Evolutionary conservation across 805 yeast species (phyloP).

Genomic region (Yamadazyma kitorensis): DNA sequence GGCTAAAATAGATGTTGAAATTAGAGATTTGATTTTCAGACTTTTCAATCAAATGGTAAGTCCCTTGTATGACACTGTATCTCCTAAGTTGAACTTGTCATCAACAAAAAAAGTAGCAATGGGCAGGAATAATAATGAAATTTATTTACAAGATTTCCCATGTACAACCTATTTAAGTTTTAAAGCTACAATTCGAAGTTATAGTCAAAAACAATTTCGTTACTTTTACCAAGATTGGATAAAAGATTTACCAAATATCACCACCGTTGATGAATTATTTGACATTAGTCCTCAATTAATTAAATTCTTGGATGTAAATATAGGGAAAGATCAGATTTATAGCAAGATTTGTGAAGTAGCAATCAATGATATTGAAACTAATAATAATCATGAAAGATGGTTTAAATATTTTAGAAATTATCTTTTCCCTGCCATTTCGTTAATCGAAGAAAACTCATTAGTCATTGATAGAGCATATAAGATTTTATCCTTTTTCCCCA

Average conservation of each 20-base stretch:
- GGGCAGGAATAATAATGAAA: constrained; percentile 21
- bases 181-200: constrained; percentile 25
- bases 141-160: constrained; percentile 25
- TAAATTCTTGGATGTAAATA: constrained; percentile 51
- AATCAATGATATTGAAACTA: constrained; percentile 27
- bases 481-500: constrained; percentile 51
- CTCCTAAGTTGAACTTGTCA: constrained; percentile 20
- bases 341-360: constrained; percentile 64
- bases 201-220: constrained; percentile 21
- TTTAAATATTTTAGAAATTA: constrained; percentile 60
- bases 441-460: constrained; percentile 55
- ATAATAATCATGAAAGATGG: constrained; percentile 35
- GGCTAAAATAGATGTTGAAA: constrained; percentile 49
- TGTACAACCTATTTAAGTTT: constrained; percentile 22
- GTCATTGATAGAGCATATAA: constrained; percentile 58
- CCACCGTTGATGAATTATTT: constrained; percentile 43
- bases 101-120: constrained; percentile 20
- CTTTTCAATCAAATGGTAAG: constrained; percentile 47
- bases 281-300: constrained; percentile 48
- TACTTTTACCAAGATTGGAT: constrained; percentile 55
- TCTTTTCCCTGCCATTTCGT: constrained; percentile 60
- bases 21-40: constrained; percentile 47
- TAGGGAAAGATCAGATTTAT: constrained; percentile 49
- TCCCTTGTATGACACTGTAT: constrained; percentile 40
- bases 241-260: constrained; percentile 34